A percentile compares a stretch with the other conserved stretches of the same genome.
These are phyloP conservation scores for Neocatenulostroma microsporum DNA, from an alignment of 2,329 filamentous ascomycete genomes.

Conservation along the genomic window DNA sequence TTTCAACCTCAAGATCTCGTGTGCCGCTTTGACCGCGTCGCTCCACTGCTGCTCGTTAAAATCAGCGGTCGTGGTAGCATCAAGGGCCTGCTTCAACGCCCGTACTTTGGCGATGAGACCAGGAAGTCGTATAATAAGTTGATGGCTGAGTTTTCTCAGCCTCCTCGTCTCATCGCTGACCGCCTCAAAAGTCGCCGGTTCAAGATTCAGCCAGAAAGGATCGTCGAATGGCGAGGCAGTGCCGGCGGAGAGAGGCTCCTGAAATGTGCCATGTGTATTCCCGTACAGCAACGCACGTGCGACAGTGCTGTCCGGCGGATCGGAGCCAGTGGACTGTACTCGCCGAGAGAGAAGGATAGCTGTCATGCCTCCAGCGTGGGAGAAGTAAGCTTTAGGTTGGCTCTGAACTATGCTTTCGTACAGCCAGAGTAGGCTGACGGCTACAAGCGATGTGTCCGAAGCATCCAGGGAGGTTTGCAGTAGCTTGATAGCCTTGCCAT, in stretches of 20 bases:
- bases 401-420: slow-evolving; percentile 2
- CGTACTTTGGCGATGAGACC: slow-evolving; percentile 3
- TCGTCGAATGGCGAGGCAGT: slow-evolving; percentile 3
- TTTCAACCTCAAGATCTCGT: background rate
- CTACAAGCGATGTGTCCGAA: slow-evolving; percentile 1
- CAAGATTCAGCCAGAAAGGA: slow-evolving; percentile 3
- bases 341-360: slow-evolving; percentile 1
- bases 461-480: slow-evolving; percentile 1
- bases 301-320: background rate
- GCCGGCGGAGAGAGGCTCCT: slow-evolving; percentile 1
- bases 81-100: background rate
- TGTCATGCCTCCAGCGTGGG: slow-evolving; percentile 4
- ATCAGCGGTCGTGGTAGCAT: background rate
- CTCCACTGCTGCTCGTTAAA: background rate
- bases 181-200: background rate
- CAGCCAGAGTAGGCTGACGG: slow-evolving; percentile 3
- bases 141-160: slow-evolving; percentile 3
- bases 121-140: slow-evolving; percentile 1
- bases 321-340: no score
- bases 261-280: slow-evolving; percentile 2
- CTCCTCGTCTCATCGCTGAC: background rate
- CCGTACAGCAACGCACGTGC: slow-evolving; percentile 3
- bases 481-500: background rate
- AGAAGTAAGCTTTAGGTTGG: slow-evolving; percentile 1
- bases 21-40: background rate